Evolutionary conservation across 371 early-diverging fungal species (phyloP), one percentile per base, ranked within the genome.

Genomic region (Coemansia sp.): DNA sequence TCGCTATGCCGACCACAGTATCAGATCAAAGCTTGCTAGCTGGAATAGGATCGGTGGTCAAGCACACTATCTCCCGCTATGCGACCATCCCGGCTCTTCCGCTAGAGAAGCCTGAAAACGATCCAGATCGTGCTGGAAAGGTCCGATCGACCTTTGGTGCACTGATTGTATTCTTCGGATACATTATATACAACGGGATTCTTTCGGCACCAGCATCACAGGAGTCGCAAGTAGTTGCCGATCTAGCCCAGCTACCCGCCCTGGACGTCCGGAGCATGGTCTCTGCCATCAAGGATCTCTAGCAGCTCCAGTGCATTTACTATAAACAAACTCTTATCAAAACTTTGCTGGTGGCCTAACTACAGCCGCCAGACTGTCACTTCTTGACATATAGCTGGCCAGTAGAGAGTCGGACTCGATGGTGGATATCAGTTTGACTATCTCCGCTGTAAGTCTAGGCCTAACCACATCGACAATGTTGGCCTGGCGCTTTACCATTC

Each of bases 121-220:
- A 65, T 30, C 67, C 73, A 32, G 32, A 60, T 50, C 54, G 41
- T 7, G 58, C 58, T 8, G 59, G 34, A 20, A 65, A 62, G 43
- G 34, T 62, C 5, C 38, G 62, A n/a, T 59, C 67, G 5, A 43
- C 55, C 6, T 55, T 31, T 7, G 67, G 75, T 5, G 75, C 62
- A 7, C 32, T 72, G 42, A 58, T 60, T 20, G 57, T 66, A 1
- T 74, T 74, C 43, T 34, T 71, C 8, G 75, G 66, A 13, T 74
- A 74, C 32, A 30, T 66, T 42, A 62, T 74, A 5, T 72, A 71
- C 42, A 71, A 74, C 41, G 67, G 62, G 14, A 59, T 65, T n/a
- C 40, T 72, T 20, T 61, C 70, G 4, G 30, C 54, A 1, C 60
- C 73, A 0, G 51, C 50, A 20, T 31, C 41, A 4, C 47, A 45